Evolutionary conservation across 345 rosid genomes (phyloP).

Genomic region (Trapa incisa): DNA sequence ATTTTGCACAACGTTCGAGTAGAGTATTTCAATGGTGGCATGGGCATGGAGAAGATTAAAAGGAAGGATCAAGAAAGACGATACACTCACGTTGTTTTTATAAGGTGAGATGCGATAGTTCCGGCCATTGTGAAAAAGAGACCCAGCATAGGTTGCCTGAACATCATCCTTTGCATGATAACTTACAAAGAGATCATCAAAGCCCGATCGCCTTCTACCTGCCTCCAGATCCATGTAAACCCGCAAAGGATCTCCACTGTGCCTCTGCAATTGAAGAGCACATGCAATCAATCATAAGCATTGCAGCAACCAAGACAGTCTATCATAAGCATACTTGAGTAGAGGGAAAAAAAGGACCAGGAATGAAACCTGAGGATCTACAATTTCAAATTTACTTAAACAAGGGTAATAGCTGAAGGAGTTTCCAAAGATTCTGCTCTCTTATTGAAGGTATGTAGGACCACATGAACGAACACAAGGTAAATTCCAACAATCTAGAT

Average conservation of each 20-base stretch:
- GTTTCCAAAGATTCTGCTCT: too few relatives aligned
- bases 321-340: neutral
- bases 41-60: neutral
- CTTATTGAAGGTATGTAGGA: neutral
- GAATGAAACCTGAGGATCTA: too few relatives aligned
- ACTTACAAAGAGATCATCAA: slow-evolving; percentile 76
- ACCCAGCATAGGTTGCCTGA: slow-evolving; percentile 82
- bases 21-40: neutral
- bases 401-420: too few relatives aligned
- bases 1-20: neutral
- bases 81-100: slow-evolving; percentile 51
- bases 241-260: slow-evolving; percentile 68
- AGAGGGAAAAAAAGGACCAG: neutral
- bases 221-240: slow-evolving; percentile 95
- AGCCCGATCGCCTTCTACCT: slow-evolving; percentile 70
- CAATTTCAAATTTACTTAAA: too few relatives aligned
- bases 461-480: neutral
- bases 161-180: slow-evolving; percentile 84
- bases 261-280: slow-evolving; percentile 39
- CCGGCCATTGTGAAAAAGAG: slow-evolving; percentile 79
- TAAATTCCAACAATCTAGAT: neutral
- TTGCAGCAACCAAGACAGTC: neutral
- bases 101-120: slow-evolving; percentile 53
- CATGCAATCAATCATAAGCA: neutral
- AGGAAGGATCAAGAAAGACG: neutral